phyloP scores from a whole-genome alignment of 352 stramenopile genomes.

The Phytopythium oedochilum region DNA sequence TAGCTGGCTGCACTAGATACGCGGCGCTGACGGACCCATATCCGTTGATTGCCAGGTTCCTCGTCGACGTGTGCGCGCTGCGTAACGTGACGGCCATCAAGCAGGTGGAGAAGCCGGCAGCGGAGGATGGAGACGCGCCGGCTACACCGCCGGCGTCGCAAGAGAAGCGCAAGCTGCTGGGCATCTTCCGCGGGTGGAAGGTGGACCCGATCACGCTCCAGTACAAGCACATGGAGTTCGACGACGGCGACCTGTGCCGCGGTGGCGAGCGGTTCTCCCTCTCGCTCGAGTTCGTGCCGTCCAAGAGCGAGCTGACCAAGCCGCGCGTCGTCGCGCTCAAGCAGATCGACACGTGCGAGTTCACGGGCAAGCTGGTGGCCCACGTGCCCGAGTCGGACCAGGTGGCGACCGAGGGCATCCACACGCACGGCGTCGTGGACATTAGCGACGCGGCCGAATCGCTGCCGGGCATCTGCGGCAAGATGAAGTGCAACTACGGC shows the following conservation, averaged over 20 bases:
- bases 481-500: conserved; percentile 69
- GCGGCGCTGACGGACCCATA: neutral
- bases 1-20: no score
- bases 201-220: conserved; percentile 71
- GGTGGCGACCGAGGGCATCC: conserved; percentile 39
- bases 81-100: conserved; percentile 55
- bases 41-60: conserved; percentile 20
- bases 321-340: conserved; percentile 49
- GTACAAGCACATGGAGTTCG: conserved; percentile 79
- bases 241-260: conserved; percentile 66
- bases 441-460: conserved; percentile 49
- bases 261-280: conserved; percentile 38
- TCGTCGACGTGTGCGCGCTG: conserved; percentile 57
- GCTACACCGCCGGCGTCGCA: neutral
- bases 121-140: neutral
- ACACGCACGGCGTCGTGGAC: conserved; percentile 63
- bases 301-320: conserved; percentile 26
- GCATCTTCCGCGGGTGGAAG: conserved; percentile 74
- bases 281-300: conserved; percentile 46
- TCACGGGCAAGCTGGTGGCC: conserved; percentile 39
- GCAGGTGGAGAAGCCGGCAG: conserved; percentile 1
- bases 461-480: conserved; percentile 57
- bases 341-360: conserved; percentile 52
- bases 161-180: conserved; percentile 41
- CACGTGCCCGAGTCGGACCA: conserved; percentile 40